Percentiles rank a stretch among this genome's conserved stretches.
phyloP scores from a whole-genome alignment of 2,329 filamentous ascomycete species.

The Pyricularia sp. region DNA sequence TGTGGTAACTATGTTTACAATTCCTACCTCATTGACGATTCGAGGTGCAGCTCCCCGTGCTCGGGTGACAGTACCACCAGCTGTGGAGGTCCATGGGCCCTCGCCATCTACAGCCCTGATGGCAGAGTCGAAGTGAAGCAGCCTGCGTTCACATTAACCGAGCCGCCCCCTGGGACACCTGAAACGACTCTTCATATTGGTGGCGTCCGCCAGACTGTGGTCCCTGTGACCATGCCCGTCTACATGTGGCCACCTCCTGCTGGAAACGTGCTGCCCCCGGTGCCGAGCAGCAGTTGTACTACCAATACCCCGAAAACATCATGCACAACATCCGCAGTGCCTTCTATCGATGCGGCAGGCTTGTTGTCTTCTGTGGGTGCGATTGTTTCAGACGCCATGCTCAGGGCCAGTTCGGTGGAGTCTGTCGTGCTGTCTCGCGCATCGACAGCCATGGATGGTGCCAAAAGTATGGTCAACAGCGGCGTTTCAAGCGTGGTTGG shows the following conservation, averaged over 20 bases:
- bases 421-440: conserved; percentile 1
- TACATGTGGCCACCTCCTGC: conserved; percentile 11
- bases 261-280: not conserved
- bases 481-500: conserved; percentile 5
- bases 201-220: conserved; percentile 12
- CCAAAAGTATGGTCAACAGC: not conserved
- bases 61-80: conserved; percentile 7
- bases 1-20: conserved; percentile 13
- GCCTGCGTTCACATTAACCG: conserved; percentile 11
- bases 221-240: conserved; percentile 11
- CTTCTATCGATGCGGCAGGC: not conserved
- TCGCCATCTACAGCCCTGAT: conserved; percentile 14
- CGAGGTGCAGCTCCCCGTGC: conserved; percentile 12
- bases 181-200: conserved; percentile 10
- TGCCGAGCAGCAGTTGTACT: not conserved
- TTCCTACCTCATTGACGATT: conserved; percentile 13
- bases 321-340: not conserved
- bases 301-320: not conserved
- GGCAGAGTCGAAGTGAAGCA: conserved; percentile 10
- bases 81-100: conserved; percentile 13
- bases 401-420: conserved; percentile 4
- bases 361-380: conserved; percentile 1
- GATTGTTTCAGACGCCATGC: conserved; percentile 3
- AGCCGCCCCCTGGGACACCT: conserved; percentile 10
- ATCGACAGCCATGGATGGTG: conserved; percentile 1